Percentiles rank a stretch among this genome's conserved stretches.
Evolutionary conservation across 208 protist genomes (phyloP).

Genomic region (Crithidia bombi): DNA sequence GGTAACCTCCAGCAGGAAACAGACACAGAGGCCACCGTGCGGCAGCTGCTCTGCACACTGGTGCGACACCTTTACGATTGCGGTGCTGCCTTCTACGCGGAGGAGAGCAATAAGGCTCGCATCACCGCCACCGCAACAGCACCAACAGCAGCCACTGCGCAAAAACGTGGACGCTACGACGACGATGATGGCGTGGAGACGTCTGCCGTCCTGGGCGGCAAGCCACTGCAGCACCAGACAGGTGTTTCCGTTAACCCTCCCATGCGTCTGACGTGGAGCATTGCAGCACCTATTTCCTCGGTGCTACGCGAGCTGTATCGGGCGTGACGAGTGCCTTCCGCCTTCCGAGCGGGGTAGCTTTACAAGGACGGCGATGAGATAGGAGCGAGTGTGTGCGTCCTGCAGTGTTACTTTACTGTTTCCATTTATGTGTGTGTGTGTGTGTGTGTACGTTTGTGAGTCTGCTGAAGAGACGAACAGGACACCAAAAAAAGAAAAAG

Average conservation of each 20-base stretch:
- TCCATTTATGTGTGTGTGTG: too few relatives aligned
- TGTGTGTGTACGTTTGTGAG: too few relatives aligned
- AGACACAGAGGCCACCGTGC: conserved; percentile 14
- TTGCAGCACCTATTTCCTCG: conserved; percentile 24
- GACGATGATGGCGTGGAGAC: background rate
- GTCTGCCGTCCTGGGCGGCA: background rate
- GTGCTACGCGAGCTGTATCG: conserved; percentile 16
- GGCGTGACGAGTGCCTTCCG: background rate
- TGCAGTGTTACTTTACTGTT: too few relatives aligned
- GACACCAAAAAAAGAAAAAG: too few relatives aligned
- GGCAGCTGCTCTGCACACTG: conserved; percentile 25
- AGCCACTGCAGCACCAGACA: background rate
- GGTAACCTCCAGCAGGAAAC: background rate
- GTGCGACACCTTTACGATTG: conserved; percentile 27
- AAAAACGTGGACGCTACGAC: conserved; percentile 8
- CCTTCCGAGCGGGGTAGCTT: too few relatives aligned
- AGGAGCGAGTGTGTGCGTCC: too few relatives aligned
- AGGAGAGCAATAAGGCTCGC: background rate
- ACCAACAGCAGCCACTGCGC: background rate
- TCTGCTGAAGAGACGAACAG: too few relatives aligned
- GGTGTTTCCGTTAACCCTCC: background rate
- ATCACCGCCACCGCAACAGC: background rate
- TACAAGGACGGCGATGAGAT: too few relatives aligned
- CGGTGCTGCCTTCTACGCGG: conserved; percentile 28
- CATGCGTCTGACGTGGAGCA: conserved; percentile 43